phyloP scores from a whole-genome alignment of 1,284 basidiomycete species.

The Chalciporus sp. region DNA sequence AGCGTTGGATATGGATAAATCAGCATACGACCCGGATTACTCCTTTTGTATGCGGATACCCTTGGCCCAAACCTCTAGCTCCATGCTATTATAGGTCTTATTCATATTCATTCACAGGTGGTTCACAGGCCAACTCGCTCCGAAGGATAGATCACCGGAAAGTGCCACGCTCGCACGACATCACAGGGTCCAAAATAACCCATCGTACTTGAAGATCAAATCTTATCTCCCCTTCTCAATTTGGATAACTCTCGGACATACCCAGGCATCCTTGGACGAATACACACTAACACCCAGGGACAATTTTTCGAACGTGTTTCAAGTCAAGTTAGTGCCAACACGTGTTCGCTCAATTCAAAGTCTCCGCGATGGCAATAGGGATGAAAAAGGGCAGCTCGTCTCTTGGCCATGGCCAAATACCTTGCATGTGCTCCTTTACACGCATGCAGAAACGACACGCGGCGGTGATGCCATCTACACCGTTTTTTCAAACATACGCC shows the following conservation, averaged over 20 bases:
- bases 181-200: conserved; percentile 8
- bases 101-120: background rate
- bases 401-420: conserved; percentile 1
- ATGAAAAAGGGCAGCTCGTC: conserved; percentile 8
- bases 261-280: conserved; percentile 4
- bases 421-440: conserved; percentile 1
- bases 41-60: conserved; percentile 12
- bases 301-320: conserved; percentile 1
- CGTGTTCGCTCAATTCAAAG: conserved; percentile 23
- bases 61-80: conserved; percentile 18
- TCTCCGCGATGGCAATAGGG: conserved; percentile 17
- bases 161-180: background rate
- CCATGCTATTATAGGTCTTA: background rate
- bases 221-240: conserved; percentile 29
- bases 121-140: background rate
- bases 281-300: background rate
- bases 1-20: background rate
- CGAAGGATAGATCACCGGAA: background rate
- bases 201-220: conserved; percentile 20
- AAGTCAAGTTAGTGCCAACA: conserved; percentile 12
- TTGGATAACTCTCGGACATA: conserved; percentile 13
- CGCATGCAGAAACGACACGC: conserved; percentile 7
- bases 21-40: background rate
- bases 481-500: background rate
- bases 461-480: conserved; percentile 3